phyloP scores from a whole-genome alignment of 2,329 filamentous ascomycete genomes.

The Aspergillus proliferans region DNA sequence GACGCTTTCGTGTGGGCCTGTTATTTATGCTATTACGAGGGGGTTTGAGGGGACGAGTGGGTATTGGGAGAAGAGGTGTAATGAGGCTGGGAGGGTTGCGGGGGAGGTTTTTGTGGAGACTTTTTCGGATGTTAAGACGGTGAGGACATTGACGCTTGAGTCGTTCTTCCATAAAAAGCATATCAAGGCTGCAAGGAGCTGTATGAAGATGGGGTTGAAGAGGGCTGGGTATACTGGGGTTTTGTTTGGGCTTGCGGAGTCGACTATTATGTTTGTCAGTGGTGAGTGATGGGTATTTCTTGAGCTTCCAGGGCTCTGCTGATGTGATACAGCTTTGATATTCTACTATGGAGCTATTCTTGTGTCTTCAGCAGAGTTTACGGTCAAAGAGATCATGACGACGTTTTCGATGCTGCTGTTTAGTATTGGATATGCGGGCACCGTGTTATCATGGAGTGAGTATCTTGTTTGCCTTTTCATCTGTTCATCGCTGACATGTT shows the following conservation, averaged over 20 bases:
- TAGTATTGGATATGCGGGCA: slow-evolving; percentile 65
- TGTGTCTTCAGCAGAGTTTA: slow-evolving; percentile 46
- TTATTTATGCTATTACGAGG: slow-evolving; percentile 61
- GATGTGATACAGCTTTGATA: slow-evolving; percentile 53
- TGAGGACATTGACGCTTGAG: slow-evolving; percentile 70
- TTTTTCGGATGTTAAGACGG: slow-evolving; percentile 70
- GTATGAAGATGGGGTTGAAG: slow-evolving; percentile 57
- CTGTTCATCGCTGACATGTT: background rate
- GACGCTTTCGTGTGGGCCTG: slow-evolving; percentile 60
- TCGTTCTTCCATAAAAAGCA: slow-evolving; percentile 63
- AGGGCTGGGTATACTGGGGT: slow-evolving; percentile 62
- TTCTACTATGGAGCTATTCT: slow-evolving; percentile 76
- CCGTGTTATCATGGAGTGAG: slow-evolving; percentile 58
- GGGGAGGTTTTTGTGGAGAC: slow-evolving; percentile 65
- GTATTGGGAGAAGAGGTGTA: slow-evolving; percentile 66
- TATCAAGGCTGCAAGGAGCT: slow-evolving; percentile 42
- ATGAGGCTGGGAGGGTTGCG: slow-evolving; percentile 55
- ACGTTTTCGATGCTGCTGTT: slow-evolving; percentile 82
- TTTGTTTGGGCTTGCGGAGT: slow-evolving; percentile 73
- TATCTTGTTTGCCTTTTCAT: background rate
- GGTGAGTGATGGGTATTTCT: slow-evolving; percentile 26
- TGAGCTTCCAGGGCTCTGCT: background rate
- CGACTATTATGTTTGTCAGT: slow-evolving; percentile 62
- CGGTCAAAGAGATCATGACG: slow-evolving; percentile 58
- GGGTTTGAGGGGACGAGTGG: slow-evolving; percentile 59